Conservation (phyloP, 257 asterid genomes). For the Lantana camara region DNA sequence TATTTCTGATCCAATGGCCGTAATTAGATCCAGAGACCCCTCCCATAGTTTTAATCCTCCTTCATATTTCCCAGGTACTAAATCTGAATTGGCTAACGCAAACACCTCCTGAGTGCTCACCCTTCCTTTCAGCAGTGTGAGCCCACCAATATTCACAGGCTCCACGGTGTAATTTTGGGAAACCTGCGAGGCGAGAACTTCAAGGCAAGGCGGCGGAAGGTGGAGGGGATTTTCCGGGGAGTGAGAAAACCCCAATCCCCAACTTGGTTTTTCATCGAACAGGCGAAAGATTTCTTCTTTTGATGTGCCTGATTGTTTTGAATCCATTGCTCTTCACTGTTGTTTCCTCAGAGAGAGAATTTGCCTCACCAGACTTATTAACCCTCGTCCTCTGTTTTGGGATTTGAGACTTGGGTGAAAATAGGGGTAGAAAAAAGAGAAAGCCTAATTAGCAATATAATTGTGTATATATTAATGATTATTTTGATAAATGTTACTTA, state of each 20-base stretch:
- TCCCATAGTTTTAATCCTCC: slow-evolving; percentile 99
- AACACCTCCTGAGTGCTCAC: slow-evolving; percentile 91
- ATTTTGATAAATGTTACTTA: no score
- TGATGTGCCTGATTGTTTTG: slow-evolving; percentile 37
- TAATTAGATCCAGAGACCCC: slow-evolving; percentile 82
- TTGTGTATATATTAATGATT: no score
- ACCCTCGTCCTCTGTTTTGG: no score
- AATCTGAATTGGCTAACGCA: slow-evolving; percentile 77
- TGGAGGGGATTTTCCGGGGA: slow-evolving; percentile 52
- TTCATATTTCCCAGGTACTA: slow-evolving; percentile 96
- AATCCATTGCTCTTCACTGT: slow-evolving; percentile 36
- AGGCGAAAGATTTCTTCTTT: slow-evolving; percentile 50
- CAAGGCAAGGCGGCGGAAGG: slow-evolving; percentile 80
- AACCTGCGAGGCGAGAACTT: slow-evolving; percentile 69
- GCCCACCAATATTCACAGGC: slow-evolving; percentile 68
- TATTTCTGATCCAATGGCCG: slow-evolving; percentile 60
- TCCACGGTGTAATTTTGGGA: slow-evolving; percentile 53
- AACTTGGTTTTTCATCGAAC: slow-evolving; percentile 53
- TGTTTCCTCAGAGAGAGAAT: no score
- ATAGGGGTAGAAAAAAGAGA: no score
- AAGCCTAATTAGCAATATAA: no score
- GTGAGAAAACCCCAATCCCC: slow-evolving; percentile 56
- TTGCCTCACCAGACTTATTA: no score
- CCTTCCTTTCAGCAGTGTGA: slow-evolving; percentile 83
- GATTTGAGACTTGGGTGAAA: no score